These are phyloP conservation scores for Scutellaria minor DNA, from an alignment of 257 asterid species.

Conservation along the genomic window DNA sequence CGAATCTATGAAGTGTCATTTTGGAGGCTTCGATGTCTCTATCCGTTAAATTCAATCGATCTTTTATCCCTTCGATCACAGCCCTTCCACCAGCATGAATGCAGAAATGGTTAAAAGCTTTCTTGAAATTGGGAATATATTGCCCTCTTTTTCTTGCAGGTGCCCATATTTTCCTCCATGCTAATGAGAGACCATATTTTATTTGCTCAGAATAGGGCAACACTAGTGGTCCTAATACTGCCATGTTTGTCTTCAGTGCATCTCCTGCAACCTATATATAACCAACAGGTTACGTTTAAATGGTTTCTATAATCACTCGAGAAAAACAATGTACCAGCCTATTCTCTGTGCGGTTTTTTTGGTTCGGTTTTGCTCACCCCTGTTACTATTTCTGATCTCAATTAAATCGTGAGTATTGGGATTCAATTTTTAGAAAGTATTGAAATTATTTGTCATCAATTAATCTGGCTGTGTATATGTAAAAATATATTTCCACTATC, in stretches of 20 bases:
- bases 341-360: too few species aligned
- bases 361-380: too few species aligned
- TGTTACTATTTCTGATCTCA: too few species aligned
- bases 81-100: slow-evolving; percentile 23
- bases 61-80: slow-evolving; percentile 10
- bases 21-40: slow-evolving; percentile 15
- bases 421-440: too few species aligned
- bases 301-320: too few species aligned
- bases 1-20: slow-evolving; percentile 24
- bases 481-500: too few species aligned
- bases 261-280: slow-evolving; percentile 7
- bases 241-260: slow-evolving; percentile 22
- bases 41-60: neutral
- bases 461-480: too few species aligned
- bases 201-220: slow-evolving; percentile 20
- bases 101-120: slow-evolving; percentile 28
- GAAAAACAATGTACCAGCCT: too few species aligned
- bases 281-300: too few species aligned
- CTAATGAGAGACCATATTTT: neutral
- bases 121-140: slow-evolving; percentile 16
- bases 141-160: slow-evolving; percentile 15
- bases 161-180: slow-evolving; percentile 12
- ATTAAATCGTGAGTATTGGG: too few species aligned
- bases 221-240: neutral
- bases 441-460: too few species aligned